Percentiles rank a stretch among this genome's conserved stretches.
These are phyloP conservation scores for Neophaeococcomyces aloes DNA, from an alignment of 2,329 filamentous ascomycete genomes.

Conservation along the genomic window DNA sequence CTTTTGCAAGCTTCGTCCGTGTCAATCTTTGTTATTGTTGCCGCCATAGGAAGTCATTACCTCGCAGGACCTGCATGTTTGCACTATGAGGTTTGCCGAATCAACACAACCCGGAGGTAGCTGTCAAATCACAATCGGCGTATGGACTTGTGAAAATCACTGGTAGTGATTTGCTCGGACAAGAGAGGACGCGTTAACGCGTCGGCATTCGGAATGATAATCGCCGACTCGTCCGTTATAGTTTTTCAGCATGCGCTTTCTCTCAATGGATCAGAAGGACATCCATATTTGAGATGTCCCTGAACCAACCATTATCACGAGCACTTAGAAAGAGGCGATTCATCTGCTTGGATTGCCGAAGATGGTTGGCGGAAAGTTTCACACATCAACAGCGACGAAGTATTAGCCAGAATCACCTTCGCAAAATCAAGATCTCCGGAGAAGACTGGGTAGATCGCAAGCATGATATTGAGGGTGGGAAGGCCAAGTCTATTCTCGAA, in stretches of 20 bases:
- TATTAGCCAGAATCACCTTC: conserved; percentile 30
- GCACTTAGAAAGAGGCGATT: background rate
- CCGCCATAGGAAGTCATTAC: too few relatives aligned
- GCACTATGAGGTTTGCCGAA: too few relatives aligned
- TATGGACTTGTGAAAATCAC: too few relatives aligned
- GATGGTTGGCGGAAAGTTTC: background rate
- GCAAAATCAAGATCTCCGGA: conserved; percentile 31
- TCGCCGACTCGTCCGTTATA: background rate
- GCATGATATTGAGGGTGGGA: conserved; percentile 34
- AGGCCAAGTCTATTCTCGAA: conserved; percentile 33
- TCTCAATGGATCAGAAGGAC: background rate
- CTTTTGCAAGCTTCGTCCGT: too few relatives aligned
- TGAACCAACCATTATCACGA: background rate
- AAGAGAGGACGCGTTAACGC: too few relatives aligned
- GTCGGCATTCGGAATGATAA: too few relatives aligned
- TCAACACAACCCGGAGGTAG: too few relatives aligned
- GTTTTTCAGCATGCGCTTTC: background rate
- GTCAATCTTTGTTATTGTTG: too few relatives aligned
- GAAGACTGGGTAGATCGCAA: conserved; percentile 32
- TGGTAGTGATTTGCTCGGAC: too few relatives aligned
- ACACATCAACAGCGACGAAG: conserved; percentile 21
- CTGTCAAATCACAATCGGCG: too few relatives aligned
- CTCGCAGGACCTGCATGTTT: too few relatives aligned
- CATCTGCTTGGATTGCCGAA: conserved; percentile 4
- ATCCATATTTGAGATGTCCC: conserved; percentile 1